phyloP scores from a whole-genome alignment of 2,329 filamentous ascomycete species.

The Penicillium nordicum region DNA sequence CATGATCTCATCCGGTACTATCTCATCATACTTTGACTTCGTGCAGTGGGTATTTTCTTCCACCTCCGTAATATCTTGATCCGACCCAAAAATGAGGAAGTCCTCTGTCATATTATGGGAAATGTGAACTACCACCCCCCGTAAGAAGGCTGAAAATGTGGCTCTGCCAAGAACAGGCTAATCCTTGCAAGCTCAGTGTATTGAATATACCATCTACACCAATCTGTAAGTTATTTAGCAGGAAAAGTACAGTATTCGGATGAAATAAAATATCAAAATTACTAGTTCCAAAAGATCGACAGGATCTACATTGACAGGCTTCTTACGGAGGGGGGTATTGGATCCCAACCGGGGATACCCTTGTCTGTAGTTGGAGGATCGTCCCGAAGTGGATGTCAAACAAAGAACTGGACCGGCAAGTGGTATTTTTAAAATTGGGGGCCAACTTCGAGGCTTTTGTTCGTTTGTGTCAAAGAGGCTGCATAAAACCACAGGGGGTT shows the following conservation, averaged over 20 bases:
- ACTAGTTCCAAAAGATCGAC: no score
- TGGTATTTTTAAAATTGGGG: neutral
- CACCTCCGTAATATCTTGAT: neutral
- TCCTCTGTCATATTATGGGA: neutral
- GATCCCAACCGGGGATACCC: constrained; percentile 23
- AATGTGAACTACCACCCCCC: neutral
- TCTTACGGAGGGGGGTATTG: neutral
- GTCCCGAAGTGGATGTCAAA: neutral
- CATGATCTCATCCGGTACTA: neutral
- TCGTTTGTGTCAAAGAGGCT: neutral
- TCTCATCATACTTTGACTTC: neutral
- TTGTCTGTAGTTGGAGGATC: neutral
- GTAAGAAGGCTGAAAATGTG: no score
- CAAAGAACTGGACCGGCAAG: neutral
- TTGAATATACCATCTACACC: no score
- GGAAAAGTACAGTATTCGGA: no score
- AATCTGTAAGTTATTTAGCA: no score
- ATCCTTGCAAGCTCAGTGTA: no score
- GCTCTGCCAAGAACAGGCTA: no score
- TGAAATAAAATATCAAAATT: no score
- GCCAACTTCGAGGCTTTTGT: neutral
- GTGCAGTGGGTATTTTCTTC: neutral
- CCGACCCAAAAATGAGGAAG: neutral
- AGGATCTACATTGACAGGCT: no score
- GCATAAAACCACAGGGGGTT: neutral